A percentile compares a stretch with the other conserved stretches of the same genome.
These are phyloP conservation scores for Apophysomyces trapeziformis DNA, from an alignment of 371 early-diverging fungal species.

Conservation along the genomic window DNA sequence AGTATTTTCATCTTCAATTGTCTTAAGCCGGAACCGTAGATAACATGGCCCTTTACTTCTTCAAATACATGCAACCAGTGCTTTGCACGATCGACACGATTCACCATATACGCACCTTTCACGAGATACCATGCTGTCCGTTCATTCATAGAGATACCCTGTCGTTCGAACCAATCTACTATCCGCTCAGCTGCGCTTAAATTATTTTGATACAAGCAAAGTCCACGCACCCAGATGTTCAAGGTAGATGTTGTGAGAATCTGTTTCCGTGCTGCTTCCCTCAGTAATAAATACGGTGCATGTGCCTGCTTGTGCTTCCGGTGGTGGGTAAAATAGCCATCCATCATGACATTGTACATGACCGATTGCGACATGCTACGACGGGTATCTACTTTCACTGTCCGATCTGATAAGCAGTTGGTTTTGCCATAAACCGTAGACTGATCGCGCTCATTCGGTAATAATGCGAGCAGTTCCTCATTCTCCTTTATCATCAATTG, in stretches of 20 bases:
- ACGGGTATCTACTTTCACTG: conserved; percentile 3
- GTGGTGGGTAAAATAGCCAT: conserved; percentile 44
- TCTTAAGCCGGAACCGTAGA: background rate
- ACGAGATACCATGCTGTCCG: conserved; percentile 43
- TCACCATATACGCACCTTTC: conserved; percentile 23
- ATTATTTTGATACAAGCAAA: conserved; percentile 38
- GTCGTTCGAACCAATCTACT: conserved; percentile 21
- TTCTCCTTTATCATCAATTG: conserved; percentile 24
- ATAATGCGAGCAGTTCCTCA: background rate
- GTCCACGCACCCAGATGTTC: conserved; percentile 48
- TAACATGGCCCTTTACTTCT: conserved; percentile 9
- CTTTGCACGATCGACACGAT: conserved; percentile 22
- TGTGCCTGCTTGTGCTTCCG: conserved; percentile 20
- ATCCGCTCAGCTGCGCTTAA: conserved; percentile 34
- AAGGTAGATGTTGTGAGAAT: conserved; percentile 34
- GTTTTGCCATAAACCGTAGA: background rate
- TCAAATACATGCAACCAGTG: conserved; percentile 35
- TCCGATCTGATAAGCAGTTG: background rate
- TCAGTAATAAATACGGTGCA: conserved; percentile 26
- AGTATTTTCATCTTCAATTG: background rate
- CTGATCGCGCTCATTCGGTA: background rate
- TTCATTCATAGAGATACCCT: conserved; percentile 34
- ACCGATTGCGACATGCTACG: conserved; percentile 19
- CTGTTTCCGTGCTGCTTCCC: conserved; percentile 27
- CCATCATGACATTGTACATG: conserved; percentile 51